Conservation (phyloP, 352 stramenopile species). For the Phytopythium vexans region DNA sequence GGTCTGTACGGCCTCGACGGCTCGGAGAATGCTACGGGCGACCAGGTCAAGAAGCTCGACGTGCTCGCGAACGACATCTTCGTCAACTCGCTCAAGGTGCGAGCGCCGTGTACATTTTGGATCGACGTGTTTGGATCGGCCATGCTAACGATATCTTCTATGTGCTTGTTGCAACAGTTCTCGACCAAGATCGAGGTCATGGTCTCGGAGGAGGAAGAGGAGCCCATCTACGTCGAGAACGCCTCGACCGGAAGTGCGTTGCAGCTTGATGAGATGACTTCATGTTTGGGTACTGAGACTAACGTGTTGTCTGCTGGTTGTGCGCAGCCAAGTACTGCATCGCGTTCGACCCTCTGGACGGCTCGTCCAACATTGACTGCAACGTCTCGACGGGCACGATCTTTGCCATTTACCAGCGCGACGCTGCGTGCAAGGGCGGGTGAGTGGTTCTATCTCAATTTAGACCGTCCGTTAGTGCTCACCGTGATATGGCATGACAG, state of each 20-base stretch:
- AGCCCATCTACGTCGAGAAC: constrained; percentile 94
- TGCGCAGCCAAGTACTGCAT: constrained; percentile 94
- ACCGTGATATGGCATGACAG: constrained; percentile 8
- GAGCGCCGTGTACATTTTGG: background rate
- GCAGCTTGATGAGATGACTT: background rate
- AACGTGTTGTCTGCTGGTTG: constrained; percentile 4
- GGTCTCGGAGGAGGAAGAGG: constrained; percentile 98
- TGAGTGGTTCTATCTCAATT: constrained; percentile 14
- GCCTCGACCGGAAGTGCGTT: constrained; percentile 32
- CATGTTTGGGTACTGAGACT: background rate
- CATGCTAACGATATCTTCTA: background rate
- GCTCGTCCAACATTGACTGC: constrained; percentile 99
- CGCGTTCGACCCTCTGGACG: constrained; percentile 98
- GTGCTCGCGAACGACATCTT: constrained; percentile 98
- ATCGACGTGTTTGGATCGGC: constrained; percentile 7
- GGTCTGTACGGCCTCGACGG: constrained; percentile 95
- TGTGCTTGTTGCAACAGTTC: constrained; percentile 40
- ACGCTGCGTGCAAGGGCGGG: constrained; percentile 40
- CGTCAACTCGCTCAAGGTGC: constrained; percentile 92
- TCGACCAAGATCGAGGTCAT: constrained; percentile 97
- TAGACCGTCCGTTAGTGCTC: no score
- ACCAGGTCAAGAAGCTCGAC: constrained; percentile 99
- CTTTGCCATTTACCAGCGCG: constrained; percentile 96
- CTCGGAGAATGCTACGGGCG: constrained; percentile 95
- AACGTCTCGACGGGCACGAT: constrained; percentile 99